Base-by-base conservation (phyloP, 345 rosid species). In the Conringia planisiliqua region DNA sequence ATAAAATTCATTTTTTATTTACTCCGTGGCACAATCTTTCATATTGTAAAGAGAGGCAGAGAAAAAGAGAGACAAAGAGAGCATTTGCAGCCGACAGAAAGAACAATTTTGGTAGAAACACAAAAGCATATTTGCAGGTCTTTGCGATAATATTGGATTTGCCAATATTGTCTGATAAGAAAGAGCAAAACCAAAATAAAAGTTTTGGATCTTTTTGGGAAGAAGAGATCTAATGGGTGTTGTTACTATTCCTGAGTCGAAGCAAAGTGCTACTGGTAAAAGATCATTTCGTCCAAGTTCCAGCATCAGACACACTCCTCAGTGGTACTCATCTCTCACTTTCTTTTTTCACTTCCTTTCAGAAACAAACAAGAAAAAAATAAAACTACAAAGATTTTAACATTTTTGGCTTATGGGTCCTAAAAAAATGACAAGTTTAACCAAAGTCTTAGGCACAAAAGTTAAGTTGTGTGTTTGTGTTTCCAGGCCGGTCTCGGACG, bases 401-500 rank as follows among this genome's bases (percentile, higher is more conserved):
- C 44, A 12, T 36, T 36, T 32, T 16, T 57, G 14, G 24, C 40
- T n/a, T 9, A 57, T 57, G 62, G 13, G 62, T 57, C 40, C 7
- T 57, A 14, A 16, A 32, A 57, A 6, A 2, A 27, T 14, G 7
- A 50, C 48, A 43, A 43, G 18, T 14, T 40, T 40, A 2, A 40
- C 47, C 17, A 43, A 14, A 2, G 24, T 43, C 8, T 43, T 6
- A 14, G n/a, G 48, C 48, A 43, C 48, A 43, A 43, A 14, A 43
- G 7, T 2, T 44, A 57, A 4, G 0, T 17, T 58, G 56, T 26
- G 70, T 64, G 60, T 63, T n/a, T n/a, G 58, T 66, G 51, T 46
- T 81, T 82, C 87, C 90, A 95, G 99, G 99, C 97, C 97, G 22
- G 88, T 90, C 79, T 92, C 97, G 3, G 99, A 95, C 29, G 97